Percentiles rank a stretch among this genome's conserved stretches.
Conservation (phyloP, 371 early-diverging fungal genomes). For the Lichtheimia ornata region DNA sequence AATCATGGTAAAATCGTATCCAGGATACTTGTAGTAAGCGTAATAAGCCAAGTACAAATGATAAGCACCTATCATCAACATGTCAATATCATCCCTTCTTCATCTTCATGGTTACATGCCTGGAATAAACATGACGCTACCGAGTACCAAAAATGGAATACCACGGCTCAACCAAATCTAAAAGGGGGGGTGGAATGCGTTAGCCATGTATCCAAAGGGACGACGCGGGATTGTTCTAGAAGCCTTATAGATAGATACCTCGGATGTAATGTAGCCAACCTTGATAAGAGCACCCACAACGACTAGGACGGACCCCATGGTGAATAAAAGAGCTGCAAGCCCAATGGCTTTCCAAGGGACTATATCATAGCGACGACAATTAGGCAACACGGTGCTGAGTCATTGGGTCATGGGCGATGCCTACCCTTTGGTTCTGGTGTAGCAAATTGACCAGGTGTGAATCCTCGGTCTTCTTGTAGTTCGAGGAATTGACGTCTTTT, state of each 20-base stretch:
- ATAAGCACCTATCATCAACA: constrained; percentile 33
- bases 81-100: neutral
- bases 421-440: constrained; percentile 41
- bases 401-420: neutral
- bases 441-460: constrained; percentile 55
- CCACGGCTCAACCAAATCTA: constrained; percentile 62
- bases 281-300: constrained; percentile 62
- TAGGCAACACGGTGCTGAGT: no score
- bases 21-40: constrained; percentile 54
- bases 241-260: constrained; percentile 26
- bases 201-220: neutral
- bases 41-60: constrained; percentile 54
- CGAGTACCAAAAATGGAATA: constrained; percentile 51
- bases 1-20: constrained; percentile 55
- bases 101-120: constrained; percentile 16
- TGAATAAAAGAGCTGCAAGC: constrained; percentile 52
- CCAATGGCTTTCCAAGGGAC: constrained; percentile 71
- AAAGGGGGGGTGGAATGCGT: neutral
- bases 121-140: constrained; percentile 58
- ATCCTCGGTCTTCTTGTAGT: constrained; percentile 54
- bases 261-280: constrained; percentile 45
- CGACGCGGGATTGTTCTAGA: neutral
- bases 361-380: constrained; percentile 9
- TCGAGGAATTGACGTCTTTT: constrained; percentile 43
- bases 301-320: constrained; percentile 52